Base-by-base conservation (phyloP, 345 rosid species). In the Litchi chinensis region DNA sequence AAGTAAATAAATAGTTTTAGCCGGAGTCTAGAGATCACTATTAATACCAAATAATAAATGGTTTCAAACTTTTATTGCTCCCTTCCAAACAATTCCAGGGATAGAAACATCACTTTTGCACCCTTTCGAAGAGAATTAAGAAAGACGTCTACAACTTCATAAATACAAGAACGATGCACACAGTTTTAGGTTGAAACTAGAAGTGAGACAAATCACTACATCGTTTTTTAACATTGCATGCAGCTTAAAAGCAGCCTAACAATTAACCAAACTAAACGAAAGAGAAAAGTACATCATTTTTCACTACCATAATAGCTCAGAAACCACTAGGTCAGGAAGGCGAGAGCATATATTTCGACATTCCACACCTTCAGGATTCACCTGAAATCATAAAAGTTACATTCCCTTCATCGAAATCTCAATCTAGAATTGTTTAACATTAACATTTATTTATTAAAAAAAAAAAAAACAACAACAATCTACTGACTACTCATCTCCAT, bases 281-380 rank as follows among this genome's bases (percentile, higher is more conserved):
- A 11, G 40, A 57, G 59, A 64, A 59, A 71, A 11, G 69, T 8
- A 71, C 64, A 72, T 52, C 56, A 59, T 41, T 19, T 1, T 24
- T 21, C 24, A 71, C 57, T 88, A 95, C 97, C 97, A 96, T 70
- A 89, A 75, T 9, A 92, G 82, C 83, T 95, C 97, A 3, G 91
- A 86, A 68, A 86, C 85, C 44, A 83, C 82, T 3, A 71, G 72
- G 76, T 84, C 78, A 65, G 93, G 88, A 70, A 93, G 90, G 72
- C 77, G 24, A 6, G 93, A 68, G 18, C 40, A 81, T 80, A 90
- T 77, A 67, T 79, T 72, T 76, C 71, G 77, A 40, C 93, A 91
- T 46, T 93, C 90, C 66, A 90, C 85, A 64, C 98, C 99, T 85
- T 88, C 79, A 66, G 88, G 98, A 50, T 87, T 68, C 44, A 91